phyloP scores from a whole-genome alignment of 2,329 filamentous ascomycete species.

The Chalara sp. region DNA sequence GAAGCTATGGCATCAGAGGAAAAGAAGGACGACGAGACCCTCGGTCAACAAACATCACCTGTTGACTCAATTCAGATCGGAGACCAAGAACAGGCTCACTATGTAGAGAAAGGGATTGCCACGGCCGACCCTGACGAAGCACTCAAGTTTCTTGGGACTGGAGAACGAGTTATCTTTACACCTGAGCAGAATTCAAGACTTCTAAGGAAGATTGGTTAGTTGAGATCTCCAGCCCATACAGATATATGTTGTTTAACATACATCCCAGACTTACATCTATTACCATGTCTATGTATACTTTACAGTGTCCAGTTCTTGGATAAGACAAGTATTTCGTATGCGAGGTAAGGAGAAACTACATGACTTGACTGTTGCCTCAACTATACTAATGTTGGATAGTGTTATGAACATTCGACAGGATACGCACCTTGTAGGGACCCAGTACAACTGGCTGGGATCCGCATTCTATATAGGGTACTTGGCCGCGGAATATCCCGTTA shows the following conservation, averaged over 20 bases:
- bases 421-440: constrained; percentile 9
- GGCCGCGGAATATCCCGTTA: constrained; percentile 25
- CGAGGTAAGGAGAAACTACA: constrained; percentile 53
- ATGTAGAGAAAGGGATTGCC: too few species aligned
- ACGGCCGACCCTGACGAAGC: too few species aligned
- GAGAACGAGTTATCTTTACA: constrained; percentile 30
- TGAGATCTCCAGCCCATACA: constrained; percentile 30
- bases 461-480: constrained; percentile 39
- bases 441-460: constrained; percentile 42
- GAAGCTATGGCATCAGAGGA: too few species aligned
- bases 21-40: too few species aligned
- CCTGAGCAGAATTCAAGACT: constrained; percentile 31
- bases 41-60: too few species aligned
- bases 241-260: too few species aligned
- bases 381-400: constrained; percentile 35
- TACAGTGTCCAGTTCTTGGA: background rate
- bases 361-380: constrained; percentile 34
- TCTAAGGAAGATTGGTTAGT: constrained; percentile 38
- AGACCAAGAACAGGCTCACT: too few species aligned
- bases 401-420: constrained; percentile 41
- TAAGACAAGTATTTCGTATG: constrained; percentile 40
- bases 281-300: too few species aligned
- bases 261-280: too few species aligned
- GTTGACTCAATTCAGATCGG: too few species aligned
- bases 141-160: constrained; percentile 4